Evolutionary conservation across 2,329 filamentous ascomycete species (phyloP), one percentile per base, ranked within the genome.

Genomic region (Cladophialophora chaetospira): DNA sequence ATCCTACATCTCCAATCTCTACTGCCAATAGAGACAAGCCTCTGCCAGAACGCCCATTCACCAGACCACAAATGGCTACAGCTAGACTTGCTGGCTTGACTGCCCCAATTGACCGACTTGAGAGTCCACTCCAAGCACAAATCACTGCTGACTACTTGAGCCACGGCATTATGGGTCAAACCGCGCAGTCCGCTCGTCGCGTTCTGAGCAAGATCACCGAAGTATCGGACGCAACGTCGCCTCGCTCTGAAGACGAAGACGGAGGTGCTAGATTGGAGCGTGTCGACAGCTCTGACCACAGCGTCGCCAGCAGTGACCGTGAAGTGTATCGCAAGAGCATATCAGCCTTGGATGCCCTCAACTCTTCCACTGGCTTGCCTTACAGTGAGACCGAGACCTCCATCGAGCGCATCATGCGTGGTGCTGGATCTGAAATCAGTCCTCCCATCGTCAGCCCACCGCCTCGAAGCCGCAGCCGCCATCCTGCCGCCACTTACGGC

Each of bases 261-360:
- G 33, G 38, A 31, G n/a, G 19, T n/a, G 15, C 46, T 17, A 38
- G 26, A 29, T 35, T 19, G 17, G 45, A 48, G 28, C 17, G 26
- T n/a, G 36, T 31, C 43, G 46, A 47, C 8, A 35, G 54, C n/a
- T 51, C 40, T n/a, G 50, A 42, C 13, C 46, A 57, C 47, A 63
- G 61, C 26, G 48, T 61, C 19, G 60, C 54, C 17, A 64, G 62
- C 49, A 61, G 57, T 35, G 62, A 64, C 29, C 59, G 59, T 6
- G 59, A 64, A 46, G 57, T 60, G 23, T 62, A 58, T 31, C 57
- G 62, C 11, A 53, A 51, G 40, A 64, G 62, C 49, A 55, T 64
- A 3, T 57, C 47, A 33, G 59, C 57, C 19, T 23, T 64, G 43
- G 55, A 64, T 26, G 53, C 58, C 40, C 44, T 64, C 23, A 62